Base-by-base conservation (phyloP, 129 eudicot species). In the Mikania micrantha region DNA sequence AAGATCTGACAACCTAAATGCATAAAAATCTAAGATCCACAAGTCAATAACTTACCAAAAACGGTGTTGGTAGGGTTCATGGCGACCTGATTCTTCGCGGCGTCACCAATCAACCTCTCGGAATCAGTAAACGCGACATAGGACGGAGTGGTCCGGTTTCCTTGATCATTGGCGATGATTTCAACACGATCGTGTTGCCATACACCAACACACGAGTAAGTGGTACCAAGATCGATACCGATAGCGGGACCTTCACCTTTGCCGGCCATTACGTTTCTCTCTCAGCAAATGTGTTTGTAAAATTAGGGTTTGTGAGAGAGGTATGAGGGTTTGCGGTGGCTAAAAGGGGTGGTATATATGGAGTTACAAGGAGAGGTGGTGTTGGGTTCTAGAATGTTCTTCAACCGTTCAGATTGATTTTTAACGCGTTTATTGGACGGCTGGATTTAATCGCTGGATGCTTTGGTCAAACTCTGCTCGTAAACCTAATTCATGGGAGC, bases 171-270 rank as follows among this genome's bases (percentile, higher is more conserved):
- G n/a, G 88, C 88, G 32, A 83, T 83, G 52, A 83, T 83, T 72
- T 83, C 88, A 40, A 83, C 84, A 61, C 88, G 79, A 29, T 83
- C 88, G 54, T 83, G 88, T 63, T 83, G 88, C 88, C 88, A 83
- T 10, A 83, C 87, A 21, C 87, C 87, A 5, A 83, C 87, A 15
- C 87, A 83, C 2, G 87, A 83, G 50, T 83, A 83, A 0, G 87
- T 83, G 4, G 87, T 83, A 3, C 87, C 87, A 0, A 83, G 77
- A 75, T 83, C 88, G 6, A 83, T 83, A 22, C 88, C 88, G 63
- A 83, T 83, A 2, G 88, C 88, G 0, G 84, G 82, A 28, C 88
- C 88, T 76, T 83, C 88, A 40, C 88, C 88, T 79, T 79, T 79
- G 16, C 88, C 84, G 41, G 84, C 88, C 88, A 83, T 83, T 68